Evolutionary conservation across 495 filamentous ascomycete genomes (phyloP).

Genomic region (Tuber indicum): DNA sequence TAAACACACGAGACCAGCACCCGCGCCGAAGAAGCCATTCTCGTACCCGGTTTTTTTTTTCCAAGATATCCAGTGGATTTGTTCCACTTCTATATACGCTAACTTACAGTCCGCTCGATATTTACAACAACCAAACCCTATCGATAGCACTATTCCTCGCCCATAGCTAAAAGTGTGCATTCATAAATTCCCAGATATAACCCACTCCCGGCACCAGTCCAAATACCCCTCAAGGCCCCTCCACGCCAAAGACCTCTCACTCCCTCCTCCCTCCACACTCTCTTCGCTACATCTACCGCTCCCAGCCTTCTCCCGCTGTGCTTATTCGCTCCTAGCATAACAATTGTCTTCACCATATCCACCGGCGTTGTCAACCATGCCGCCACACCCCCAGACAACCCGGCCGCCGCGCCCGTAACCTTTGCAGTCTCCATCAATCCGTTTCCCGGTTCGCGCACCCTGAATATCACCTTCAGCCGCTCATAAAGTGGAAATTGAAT

Average conservation of each 20-base stretch:
- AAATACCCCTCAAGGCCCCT: conserved; percentile 22
- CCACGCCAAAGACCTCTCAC: conserved; percentile 25
- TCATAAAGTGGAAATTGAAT: conserved; percentile 85
- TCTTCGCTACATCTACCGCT: conserved; percentile 5
- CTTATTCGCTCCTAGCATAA: conserved; percentile 18
- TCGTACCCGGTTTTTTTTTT: background rate
- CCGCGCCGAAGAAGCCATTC: background rate
- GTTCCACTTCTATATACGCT: background rate
- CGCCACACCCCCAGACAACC: conserved; percentile 60
- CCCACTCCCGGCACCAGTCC: conserved; percentile 21
- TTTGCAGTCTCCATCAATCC: conserved; percentile 55
- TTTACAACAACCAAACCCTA: background rate
- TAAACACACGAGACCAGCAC: background rate
- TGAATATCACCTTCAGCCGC: conserved; percentile 48
- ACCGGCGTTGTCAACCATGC: conserved; percentile 46
- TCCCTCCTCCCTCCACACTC: conserved; percentile 13
- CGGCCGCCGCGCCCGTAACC: conserved; percentile 45
- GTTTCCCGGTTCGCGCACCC: conserved; percentile 1
- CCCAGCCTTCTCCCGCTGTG: background rate
- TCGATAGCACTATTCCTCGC: background rate
- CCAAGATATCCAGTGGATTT: background rate
- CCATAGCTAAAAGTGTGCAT: background rate
- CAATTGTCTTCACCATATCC: conserved; percentile 32
- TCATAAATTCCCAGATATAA: conserved; percentile 34
- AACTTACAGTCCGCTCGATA: background rate